A percentile compares a stretch with the other conserved stretches of the same genome.
These are phyloP conservation scores for Eragrostis tef DNA, from an alignment of 202 grass and related monocot species.

Conservation along the genomic window DNA sequence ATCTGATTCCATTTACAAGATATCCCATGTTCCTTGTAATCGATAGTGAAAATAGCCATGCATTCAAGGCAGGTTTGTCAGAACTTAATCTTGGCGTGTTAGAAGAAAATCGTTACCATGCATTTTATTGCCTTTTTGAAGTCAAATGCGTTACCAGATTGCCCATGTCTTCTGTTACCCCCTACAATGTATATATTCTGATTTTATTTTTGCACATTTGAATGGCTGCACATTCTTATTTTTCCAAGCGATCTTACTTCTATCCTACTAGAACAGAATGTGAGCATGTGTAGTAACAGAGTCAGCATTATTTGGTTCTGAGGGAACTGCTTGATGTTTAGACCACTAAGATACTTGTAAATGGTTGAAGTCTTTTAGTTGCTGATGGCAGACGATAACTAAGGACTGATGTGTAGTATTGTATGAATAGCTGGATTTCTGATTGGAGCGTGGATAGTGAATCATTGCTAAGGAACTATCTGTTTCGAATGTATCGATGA, in stretches of 20 bases:
- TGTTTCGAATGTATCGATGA: background rate
- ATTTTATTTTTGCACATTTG: conserved; percentile 3
- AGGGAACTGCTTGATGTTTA: conserved; percentile 7
- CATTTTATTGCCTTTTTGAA: conserved; percentile 27
- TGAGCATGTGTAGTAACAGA: conserved; percentile 4
- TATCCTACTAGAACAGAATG: conserved; percentile 4
- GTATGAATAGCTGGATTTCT: conserved; percentile 22
- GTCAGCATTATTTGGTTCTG: conserved; percentile 14
- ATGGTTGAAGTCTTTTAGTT: conserved; percentile 18
- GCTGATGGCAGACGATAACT: background rate
- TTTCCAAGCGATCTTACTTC: conserved; percentile 6
- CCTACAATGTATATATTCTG: background rate
- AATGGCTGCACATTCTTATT: conserved; percentile 25
- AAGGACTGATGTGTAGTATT: conserved; percentile 18
- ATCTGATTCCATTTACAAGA: conserved; percentile 96
- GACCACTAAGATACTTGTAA: conserved; percentile 20
- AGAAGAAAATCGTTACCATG: conserved; percentile 36
- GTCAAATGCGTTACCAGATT: background rate
- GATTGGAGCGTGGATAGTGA: background rate
- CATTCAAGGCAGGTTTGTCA: conserved; percentile 99
- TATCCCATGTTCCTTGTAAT: conserved; percentile 91
- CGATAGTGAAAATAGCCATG: conserved; percentile 92
- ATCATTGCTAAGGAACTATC: background rate
- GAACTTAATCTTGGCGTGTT: conserved; percentile 80
- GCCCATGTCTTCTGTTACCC: background rate